phyloP scores from a whole-genome alignment of 129 eudicot genomes.

The Smallanthus sonchifolius region DNA sequence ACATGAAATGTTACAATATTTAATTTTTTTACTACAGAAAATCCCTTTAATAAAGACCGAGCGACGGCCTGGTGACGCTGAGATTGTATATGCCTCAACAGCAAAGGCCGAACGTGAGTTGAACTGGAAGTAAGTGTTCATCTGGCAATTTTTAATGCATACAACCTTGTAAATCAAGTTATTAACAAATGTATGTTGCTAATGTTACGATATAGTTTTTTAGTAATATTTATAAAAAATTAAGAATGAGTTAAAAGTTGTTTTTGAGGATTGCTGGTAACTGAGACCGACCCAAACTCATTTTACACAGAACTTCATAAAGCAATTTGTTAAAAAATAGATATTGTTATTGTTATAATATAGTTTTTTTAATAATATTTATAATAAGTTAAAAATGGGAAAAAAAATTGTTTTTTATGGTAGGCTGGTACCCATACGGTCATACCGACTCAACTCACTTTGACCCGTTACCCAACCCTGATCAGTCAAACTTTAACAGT shows the following conservation, averaged over 20 bases:
- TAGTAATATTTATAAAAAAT: too few relatives aligned
- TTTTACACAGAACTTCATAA: too few relatives aligned
- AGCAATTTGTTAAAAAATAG: too few relatives aligned
- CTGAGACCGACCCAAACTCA: too few relatives aligned
- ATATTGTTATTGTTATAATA: too few relatives aligned
- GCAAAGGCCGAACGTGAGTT: conserved; percentile 79
- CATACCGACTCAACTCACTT: not conserved
- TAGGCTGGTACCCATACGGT: too few relatives aligned
- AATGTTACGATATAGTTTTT: not conserved
- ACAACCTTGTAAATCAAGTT: not conserved
- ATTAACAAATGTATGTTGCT: not conserved
- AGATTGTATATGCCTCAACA: conserved; percentile 70
- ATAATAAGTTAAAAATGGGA: too few relatives aligned
- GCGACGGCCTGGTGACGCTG: conserved; percentile 86
- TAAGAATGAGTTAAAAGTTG: too few relatives aligned
- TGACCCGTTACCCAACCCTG: not conserved
- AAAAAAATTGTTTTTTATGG: too few relatives aligned
- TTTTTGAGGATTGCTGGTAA: too few relatives aligned
- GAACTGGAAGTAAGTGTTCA: conserved; percentile 82
- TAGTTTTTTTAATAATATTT: too few relatives aligned
- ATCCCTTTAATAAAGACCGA: conserved; percentile 61
- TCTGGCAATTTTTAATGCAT: not conserved
- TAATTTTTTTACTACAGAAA: conserved; percentile 40
- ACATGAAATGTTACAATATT: not conserved
- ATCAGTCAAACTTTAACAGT: not conserved